A percentile compares a stretch with the other conserved stretches of the same genome.
phyloP scores from a whole-genome alignment of 805 yeast genomes.

The Cyberlindnera amylophila region DNA sequence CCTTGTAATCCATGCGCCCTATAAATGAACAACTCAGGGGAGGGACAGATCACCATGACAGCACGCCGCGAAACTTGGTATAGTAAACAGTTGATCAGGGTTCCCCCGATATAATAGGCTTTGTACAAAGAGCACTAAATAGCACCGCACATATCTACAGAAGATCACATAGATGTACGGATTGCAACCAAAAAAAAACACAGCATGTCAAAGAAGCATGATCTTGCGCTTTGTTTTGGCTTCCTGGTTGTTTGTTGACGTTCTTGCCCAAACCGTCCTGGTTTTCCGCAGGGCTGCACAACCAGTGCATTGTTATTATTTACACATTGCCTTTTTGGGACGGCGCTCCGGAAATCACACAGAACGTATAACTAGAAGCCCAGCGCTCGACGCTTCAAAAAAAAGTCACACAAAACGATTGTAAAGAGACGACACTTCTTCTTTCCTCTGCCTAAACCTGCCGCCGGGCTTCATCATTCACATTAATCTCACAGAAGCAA shows the following conservation, averaged over 20 bases:
- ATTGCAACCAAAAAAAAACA: background rate
- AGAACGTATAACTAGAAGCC: constrained; percentile 12
- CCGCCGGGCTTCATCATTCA: too few species aligned
- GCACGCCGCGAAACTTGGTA: background rate
- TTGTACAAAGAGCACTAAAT: too few species aligned
- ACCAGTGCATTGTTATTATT: constrained; percentile 23
- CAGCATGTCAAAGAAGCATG: background rate
- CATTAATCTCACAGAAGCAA: background rate
- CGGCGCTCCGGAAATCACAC: constrained; percentile 14
- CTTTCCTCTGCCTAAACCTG: too few species aligned
- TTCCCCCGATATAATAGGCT: too few species aligned
- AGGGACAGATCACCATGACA: background rate
- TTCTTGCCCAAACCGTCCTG: constrained; percentile 8
- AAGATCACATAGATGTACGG: background rate
- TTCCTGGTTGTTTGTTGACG: constrained; percentile 13
- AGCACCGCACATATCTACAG: too few species aligned
- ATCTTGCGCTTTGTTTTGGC: constrained; percentile 5
- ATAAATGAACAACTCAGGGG: too few species aligned
- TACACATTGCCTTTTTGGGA: constrained; percentile 25
- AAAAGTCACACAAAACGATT: too few species aligned
- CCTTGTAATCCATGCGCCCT: too few species aligned
- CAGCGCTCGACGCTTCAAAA: constrained; percentile 8
- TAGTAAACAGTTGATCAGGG: too few species aligned
- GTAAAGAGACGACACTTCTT: too few species aligned
- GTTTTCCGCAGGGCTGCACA: constrained; percentile 12